Base-by-base conservation (phyloP, 2,329 filamentous ascomycete genomes). In the Aspergillus pseudoviridinutans region DNA sequence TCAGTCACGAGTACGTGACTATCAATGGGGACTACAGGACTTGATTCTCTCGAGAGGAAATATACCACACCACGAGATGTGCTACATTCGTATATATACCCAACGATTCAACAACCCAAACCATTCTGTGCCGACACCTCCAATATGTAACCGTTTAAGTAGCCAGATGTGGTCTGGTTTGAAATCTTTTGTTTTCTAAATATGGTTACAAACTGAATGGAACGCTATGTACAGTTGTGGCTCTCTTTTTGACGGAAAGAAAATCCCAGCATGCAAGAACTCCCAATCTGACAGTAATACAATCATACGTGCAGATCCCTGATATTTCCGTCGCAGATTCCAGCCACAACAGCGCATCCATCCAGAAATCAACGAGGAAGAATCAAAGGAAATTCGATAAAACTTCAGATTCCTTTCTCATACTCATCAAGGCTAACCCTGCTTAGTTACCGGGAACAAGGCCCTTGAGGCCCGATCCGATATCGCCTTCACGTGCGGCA, bases 401-500 rank as follows among this genome's bases (percentile, higher is more conserved):
- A 63, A 58, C 55, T 44, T 55, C 54, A 47, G 61, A 61, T 62
- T 59, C 63, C 61, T 63, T 66, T 61, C 61, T 67, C 67, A 68
- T 71, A 65, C 67, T 74, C 70, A 64, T 71, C 63, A 73, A 60
- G 57, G 62, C 58, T 53, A 50, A 49, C 63, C 67, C 58, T 57
- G 58, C 62, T 67, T 75, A 77, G 72, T 74, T 77, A 57, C 76
- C 77, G 56, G 76, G 75, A 56, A 88, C 84, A 78, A 87, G 85
- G 53, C 85, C 85, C 76, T 86, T 87, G 58, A 89, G 79, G 66
- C 91, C 91, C 60, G 87, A 71, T 56, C 78, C 84, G 78, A 97
- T 88, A 75, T 99, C 94, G 69, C 94, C 94, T 79, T 99, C 94
- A 81, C 97, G 97, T 71, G 95, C 95, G 25, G 94, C 94, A 71